Base-by-base conservation (phyloP, 148 eudicot species). In the Hydrangea macrophylla region DNA sequence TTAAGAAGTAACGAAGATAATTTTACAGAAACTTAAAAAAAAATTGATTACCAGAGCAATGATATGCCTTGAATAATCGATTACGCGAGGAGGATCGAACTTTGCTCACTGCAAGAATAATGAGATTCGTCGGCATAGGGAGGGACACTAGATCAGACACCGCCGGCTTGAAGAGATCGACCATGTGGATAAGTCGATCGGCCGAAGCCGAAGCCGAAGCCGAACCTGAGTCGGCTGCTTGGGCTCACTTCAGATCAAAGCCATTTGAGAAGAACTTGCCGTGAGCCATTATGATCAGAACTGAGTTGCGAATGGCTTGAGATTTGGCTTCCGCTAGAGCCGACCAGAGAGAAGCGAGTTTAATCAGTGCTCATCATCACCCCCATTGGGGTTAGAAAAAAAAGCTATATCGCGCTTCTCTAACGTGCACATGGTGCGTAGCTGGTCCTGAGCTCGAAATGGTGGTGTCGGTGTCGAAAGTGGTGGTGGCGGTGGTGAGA, bases 191-290 rank as follows among this genome's bases (percentile, higher is more conserved):
- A 39, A 79, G 74, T 63, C 68, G 65, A 0, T 70, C 70, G 0
- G 3, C 10, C 15, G 77, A 77, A 10, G 32, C 69, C 0, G 58
- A 20, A 10, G 31, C 22, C 0, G 70, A n/a, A n/a, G n/a, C n/a
- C n/a, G n/a, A n/a, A n/a, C n/a, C n/a, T n/a, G n/a, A 48, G 30
- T 70, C 71, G 54, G 78, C 63, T 35, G 66, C 20, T 45, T 78
- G 76, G 6, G 86, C 86, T 73, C 81, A 80, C 1, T 57, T 40
- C 36, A 82, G 67, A 18, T 82, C 83, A 58, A 82, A 82, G 50
- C 86, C 86, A 45, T 82, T 82, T 64, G 86, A 82, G 78, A 82
- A 82, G 71, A 79, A 79, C 58, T 70, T 67, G 51, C 79, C 82
- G 0, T 65, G 22, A 37, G 81, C 71, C 9, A 62, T 7, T 37